Base-by-base conservation (phyloP, 108 stramenopile genomes). In the Stephanodiscus triporus region DNA sequence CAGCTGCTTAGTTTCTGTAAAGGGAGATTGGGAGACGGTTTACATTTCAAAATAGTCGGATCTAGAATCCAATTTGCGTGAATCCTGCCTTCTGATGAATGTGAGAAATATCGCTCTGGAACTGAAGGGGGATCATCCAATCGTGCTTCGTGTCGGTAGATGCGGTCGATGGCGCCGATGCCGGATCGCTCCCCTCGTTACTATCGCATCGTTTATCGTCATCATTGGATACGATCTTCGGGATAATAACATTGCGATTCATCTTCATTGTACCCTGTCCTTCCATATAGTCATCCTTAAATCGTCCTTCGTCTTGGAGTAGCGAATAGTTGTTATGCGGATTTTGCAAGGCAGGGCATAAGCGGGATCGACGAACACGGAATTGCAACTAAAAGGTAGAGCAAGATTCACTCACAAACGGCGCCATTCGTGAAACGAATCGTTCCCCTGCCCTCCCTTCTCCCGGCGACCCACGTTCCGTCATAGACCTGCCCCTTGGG, bases 261-360 rank as follows among this genome's bases (percentile, higher is more conserved):
- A 97, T 89, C 73, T 90, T 91, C 84, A 97, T 84, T 13, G 96
- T 95, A 17, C 96, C 96, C 74, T 94, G 92, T 14, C 96, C 96
- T 81, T 95, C 94, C 72, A 97, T 88, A 27, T 78, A 82, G 69
- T 97, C 96, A 63, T 97, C 92, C 34, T 88, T 88, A 75, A 97
- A 97, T 50, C 96, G 81, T 22, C 96, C 96, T 70, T 95, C 92
- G 79, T 97, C 79, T 80, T 20, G 16, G 23, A 73, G 24, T 17
- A 26, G 49, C 16, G 26, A 30, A 30, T 34, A 55, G 55, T 1
- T 6, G 2, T 51, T 19, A 23, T 11, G 2, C 22, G 26, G 56
- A 61, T 61, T 6, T 54, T 1, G 53, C 53, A 51, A 36, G 19
- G n/a, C 7, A 34, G 27, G 13, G n/a, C 4, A 20, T 53, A 0